A percentile compares a stretch with the other conserved stretches of the same genome.
Conservation (phyloP, 345 rosid genomes). For the Syzygium aqueum region DNA sequence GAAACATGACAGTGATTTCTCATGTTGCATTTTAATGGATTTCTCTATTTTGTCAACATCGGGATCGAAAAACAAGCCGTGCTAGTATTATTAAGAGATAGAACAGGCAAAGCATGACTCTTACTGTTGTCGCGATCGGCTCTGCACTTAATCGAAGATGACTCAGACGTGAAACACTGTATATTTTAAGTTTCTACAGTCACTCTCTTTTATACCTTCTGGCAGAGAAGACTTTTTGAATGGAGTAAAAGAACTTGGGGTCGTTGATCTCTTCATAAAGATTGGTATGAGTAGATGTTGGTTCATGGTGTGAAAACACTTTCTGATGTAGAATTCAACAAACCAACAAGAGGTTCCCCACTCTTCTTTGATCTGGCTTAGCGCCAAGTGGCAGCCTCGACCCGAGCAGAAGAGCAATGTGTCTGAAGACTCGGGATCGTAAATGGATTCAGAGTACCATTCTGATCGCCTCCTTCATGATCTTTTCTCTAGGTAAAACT, state of each 20-base stretch:
- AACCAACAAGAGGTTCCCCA: too few species aligned
- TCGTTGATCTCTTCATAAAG: too few species aligned
- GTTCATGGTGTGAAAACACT: too few species aligned
- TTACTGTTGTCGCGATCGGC: not conserved
- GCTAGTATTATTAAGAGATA: not conserved
- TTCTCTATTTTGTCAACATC: not conserved
- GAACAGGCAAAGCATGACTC: not conserved
- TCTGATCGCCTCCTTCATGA: not conserved
- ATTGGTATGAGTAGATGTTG: too few species aligned
- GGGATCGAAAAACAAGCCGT: not conserved
- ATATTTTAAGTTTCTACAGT: not conserved
- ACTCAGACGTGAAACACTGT: not conserved
- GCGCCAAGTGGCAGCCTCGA: too few species aligned
- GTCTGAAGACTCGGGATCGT: too few species aligned
- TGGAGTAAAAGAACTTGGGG: too few species aligned
- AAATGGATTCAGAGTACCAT: too few species aligned
- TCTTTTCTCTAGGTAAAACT: not conserved
- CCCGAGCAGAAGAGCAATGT: too few species aligned
- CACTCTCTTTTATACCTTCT: not conserved
- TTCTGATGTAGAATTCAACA: too few species aligned
- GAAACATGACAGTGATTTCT: not conserved
- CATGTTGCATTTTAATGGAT: not conserved
- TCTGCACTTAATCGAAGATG: not conserved
- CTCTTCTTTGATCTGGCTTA: too few species aligned
- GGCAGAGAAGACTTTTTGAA: too few species aligned